phyloP scores from a whole-genome alignment of 495 filamentous ascomycete genomes.

The Bryoglossum gracile region DNA sequence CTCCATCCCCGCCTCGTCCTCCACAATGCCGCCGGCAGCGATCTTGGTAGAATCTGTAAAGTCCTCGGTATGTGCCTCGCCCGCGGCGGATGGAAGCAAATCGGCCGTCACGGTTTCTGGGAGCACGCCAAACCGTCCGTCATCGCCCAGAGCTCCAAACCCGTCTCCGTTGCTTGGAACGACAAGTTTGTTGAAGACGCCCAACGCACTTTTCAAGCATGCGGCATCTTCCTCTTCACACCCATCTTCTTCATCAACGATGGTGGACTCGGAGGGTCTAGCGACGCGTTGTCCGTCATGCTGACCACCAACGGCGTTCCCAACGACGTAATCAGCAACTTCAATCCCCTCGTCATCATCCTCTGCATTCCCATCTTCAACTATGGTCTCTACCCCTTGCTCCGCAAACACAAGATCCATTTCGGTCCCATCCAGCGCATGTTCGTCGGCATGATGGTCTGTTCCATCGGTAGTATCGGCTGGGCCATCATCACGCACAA shows the following conservation, averaged over 20 bases:
- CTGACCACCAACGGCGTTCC: constrained; percentile 61
- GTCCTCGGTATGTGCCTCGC: constrained; percentile 46
- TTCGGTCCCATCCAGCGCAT: constrained; percentile 68
- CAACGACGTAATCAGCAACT: constrained; percentile 72
- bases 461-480: constrained; percentile 50
- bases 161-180: constrained; percentile 37
- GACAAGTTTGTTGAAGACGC: constrained; percentile 53
- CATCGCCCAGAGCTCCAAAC: constrained; percentile 37
- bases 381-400: constrained; percentile 56
- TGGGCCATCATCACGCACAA: constrained; percentile 63
- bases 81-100: constrained; percentile 47
- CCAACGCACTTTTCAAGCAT: constrained; percentile 50
- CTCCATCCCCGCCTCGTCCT: constrained; percentile 39
- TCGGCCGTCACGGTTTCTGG: constrained; percentile 46
- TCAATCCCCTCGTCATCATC: constrained; percentile 68
- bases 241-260: constrained; percentile 64
- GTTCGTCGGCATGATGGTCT: constrained; percentile 62
- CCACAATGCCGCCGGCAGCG: constrained; percentile 42
- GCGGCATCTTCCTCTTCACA: constrained; percentile 55
- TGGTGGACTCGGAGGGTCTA: constrained; percentile 39
- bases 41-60: constrained; percentile 48
- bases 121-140: constrained; percentile 57
- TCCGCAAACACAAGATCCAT: constrained; percentile 53
- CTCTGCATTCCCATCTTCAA: constrained; percentile 65
- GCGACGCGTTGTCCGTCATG: constrained; percentile 49